Evolutionary conservation across 2,329 filamentous ascomycete species (phyloP).

Genomic region (Verticillium tricorpus): DNA sequence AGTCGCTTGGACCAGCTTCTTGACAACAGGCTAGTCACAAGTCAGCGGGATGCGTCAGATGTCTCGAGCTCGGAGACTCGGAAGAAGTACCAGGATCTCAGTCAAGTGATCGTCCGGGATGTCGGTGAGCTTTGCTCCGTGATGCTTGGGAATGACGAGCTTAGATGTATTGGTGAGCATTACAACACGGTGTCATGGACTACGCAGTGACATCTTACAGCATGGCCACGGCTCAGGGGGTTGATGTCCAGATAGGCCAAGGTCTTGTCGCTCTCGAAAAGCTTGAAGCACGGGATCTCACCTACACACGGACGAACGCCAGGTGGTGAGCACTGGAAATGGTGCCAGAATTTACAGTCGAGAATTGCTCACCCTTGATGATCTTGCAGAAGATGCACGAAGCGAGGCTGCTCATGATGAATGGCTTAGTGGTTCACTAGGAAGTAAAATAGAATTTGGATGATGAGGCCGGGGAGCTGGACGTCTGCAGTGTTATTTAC

Average conservation of each 20-base stretch:
- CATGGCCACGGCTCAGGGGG: slow-evolving; percentile 82
- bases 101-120: slow-evolving; percentile 83
- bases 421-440: background rate
- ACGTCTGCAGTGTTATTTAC: background rate
- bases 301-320: slow-evolving; percentile 44
- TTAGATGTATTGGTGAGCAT: slow-evolving; percentile 26
- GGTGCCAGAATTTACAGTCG: background rate
- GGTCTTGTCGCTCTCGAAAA: slow-evolving; percentile 90
- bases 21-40: slow-evolving; percentile 62
- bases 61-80: background rate
- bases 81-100: slow-evolving; percentile 69
- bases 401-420: slow-evolving; percentile 43
- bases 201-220: slow-evolving; percentile 51
- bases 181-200: background rate
- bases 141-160: slow-evolving; percentile 95
- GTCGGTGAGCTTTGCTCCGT: slow-evolving; percentile 86
- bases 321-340: background rate
- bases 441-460: background rate
- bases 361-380: slow-evolving; percentile 65
- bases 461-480: background rate
- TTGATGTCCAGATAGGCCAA: slow-evolving; percentile 96
- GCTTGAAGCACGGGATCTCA: slow-evolving; percentile 94
- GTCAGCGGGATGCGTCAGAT: background rate
- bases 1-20: slow-evolving; percentile 76
- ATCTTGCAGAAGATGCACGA: slow-evolving; percentile 98